phyloP scores from a whole-genome alignment of 2,329 filamentous ascomycete species.

The Cercospora zeina region DNA sequence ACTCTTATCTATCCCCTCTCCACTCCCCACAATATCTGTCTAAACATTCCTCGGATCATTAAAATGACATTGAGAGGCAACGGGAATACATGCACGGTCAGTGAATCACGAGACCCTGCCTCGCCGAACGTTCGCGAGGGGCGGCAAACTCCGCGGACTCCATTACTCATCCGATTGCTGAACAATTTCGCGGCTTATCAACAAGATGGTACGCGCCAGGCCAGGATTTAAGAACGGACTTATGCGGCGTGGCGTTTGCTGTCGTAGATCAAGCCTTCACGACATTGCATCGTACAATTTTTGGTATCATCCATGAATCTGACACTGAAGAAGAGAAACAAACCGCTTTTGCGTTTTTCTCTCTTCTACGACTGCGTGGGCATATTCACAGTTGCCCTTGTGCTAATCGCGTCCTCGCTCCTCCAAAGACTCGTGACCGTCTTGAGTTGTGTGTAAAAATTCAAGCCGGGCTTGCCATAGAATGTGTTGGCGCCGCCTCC shows the following conservation, averaged over 20 bases:
- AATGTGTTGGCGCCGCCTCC: conserved; percentile 92
- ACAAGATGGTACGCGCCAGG: too few species aligned
- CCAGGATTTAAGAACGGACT: conserved; percentile 35
- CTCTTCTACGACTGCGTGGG: conserved; percentile 58
- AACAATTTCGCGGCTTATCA: not conserved
- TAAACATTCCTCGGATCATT: not conserved
- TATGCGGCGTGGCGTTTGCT: conserved; percentile 26
- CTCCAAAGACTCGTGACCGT: conserved; percentile 94
- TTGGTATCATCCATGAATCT: not conserved
- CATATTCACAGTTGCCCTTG: conserved; percentile 87
- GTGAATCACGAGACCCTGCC: too few species aligned
- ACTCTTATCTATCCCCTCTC: conserved; percentile 13
- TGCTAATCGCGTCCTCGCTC: conserved; percentile 77
- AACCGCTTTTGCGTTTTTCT: not conserved
- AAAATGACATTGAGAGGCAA: too few species aligned
- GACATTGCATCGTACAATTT: conserved; percentile 25
- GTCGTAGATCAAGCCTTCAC: not conserved
- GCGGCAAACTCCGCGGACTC: not conserved
- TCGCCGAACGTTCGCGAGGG: too few species aligned
- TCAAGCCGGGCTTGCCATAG: conserved; percentile 87
- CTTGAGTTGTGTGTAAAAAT: conserved; percentile 97
- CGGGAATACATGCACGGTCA: too few species aligned
- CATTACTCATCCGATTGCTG: not conserved
- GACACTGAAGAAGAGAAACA: not conserved
- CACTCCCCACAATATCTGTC: not conserved